These are phyloP conservation scores for Elaeagnus macrophylla DNA, from an alignment of 306 rosid genomes.

Conservation along the genomic window DNA sequence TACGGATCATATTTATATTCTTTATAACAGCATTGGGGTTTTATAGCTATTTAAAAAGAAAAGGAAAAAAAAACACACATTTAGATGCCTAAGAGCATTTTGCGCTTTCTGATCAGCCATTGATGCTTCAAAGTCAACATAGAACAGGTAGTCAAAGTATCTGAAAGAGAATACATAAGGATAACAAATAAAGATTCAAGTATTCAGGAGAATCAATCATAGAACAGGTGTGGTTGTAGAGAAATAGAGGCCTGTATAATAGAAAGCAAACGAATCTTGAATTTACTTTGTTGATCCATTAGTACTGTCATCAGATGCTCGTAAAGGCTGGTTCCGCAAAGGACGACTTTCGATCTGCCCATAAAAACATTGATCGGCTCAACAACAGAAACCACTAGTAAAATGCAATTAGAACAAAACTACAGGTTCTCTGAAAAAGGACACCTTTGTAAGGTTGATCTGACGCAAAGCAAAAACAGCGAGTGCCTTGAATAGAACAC, in stretches of 20 bases:
- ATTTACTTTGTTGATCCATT: slow-evolving; percentile 52
- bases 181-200: slow-evolving; percentile 14
- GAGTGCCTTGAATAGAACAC: slow-evolving; percentile 93
- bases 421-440: neutral
- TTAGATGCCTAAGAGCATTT: slow-evolving; percentile 74
- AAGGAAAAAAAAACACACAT: slow-evolving; percentile 42
- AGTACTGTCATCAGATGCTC: slow-evolving; percentile 52
- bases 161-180: slow-evolving; percentile 30
- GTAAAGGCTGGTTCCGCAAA: slow-evolving; percentile 62
- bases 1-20: slow-evolving; percentile 10
- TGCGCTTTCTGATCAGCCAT: slow-evolving; percentile 92
- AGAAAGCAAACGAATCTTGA: slow-evolving; percentile 9
- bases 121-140: slow-evolving; percentile 93
- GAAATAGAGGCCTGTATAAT: slow-evolving; percentile 8
- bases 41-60: too few species aligned
- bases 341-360: slow-evolving; percentile 95
- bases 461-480: slow-evolving; percentile 93
- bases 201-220: neutral
- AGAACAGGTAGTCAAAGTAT: slow-evolving; percentile 85
- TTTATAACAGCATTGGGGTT: slow-evolving; percentile 1
- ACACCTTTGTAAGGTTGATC: slow-evolving; percentile 80
- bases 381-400: neutral
- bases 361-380: slow-evolving; percentile 11
- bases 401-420: neutral
- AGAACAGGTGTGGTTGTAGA: neutral